phyloP scores from a whole-genome alignment of 345 rosid genomes.

The Laguncularia racemosa region DNA sequence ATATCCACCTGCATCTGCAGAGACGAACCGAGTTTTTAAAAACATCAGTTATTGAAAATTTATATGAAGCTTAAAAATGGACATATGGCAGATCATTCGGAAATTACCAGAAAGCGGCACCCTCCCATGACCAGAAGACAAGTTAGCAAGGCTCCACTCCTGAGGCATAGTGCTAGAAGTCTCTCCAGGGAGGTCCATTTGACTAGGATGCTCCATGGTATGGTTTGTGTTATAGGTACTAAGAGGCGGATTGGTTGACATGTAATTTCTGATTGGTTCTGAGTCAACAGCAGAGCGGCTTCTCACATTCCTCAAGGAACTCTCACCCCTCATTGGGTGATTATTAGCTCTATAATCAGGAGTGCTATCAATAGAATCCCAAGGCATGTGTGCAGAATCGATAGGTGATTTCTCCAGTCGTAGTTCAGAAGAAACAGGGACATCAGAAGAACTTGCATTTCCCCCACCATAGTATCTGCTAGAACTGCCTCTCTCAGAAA shows the following conservation, averaged over 20 bases:
- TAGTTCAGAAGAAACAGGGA: conserved; percentile 37
- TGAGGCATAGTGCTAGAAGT: conserved; percentile 29
- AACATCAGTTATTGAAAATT: background rate
- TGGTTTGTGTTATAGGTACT: conserved; percentile 31
- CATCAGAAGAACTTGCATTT: conserved; percentile 44
- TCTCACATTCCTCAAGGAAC: conserved; percentile 70
- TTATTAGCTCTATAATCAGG: conserved; percentile 36
- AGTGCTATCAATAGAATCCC: conserved; percentile 38
- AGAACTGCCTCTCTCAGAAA: conserved; percentile 63
- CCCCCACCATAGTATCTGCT: conserved; percentile 53
- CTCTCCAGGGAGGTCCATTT: conserved; percentile 38
- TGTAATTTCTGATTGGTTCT: conserved; percentile 44
- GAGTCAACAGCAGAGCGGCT: conserved; percentile 60
- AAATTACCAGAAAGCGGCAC: conserved; percentile 32
- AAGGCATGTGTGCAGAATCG: conserved; percentile 41
- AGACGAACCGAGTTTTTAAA: background rate
- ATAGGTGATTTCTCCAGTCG: conserved; percentile 42
- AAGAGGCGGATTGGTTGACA: conserved; percentile 32
- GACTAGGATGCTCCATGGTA: conserved; percentile 33
- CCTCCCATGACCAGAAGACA: conserved; percentile 50
- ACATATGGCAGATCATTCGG: background rate
- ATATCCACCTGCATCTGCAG: conserved; percentile 51
- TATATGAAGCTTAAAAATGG: background rate
- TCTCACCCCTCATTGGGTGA: conserved; percentile 51
- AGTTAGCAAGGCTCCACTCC: conserved; percentile 52